phyloP scores from a whole-genome alignment of 345 rosid genomes.

The Acer campestre region DNA sequence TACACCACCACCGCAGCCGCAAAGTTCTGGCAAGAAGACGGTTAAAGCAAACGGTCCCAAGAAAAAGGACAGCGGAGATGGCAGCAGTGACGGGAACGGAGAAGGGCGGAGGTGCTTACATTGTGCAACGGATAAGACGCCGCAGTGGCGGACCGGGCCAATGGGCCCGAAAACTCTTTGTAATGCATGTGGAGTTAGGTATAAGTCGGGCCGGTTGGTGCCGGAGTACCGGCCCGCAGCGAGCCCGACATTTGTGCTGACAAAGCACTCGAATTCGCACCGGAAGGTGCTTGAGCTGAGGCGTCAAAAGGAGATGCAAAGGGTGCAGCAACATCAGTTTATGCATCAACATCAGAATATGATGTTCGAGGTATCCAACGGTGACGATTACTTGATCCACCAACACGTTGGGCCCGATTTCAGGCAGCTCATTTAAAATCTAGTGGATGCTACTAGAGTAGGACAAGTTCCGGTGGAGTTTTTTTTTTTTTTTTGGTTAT shows the following conservation, averaged over 20 bases:
- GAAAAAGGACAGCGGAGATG: conserved; percentile 44
- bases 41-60: conserved; percentile 25
- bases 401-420: conserved; percentile 84
- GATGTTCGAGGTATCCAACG: conserved; percentile 68
- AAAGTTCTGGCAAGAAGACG: conserved; percentile 35
- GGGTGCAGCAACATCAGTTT: conserved; percentile 49
- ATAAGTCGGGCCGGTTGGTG: conserved; percentile 74
- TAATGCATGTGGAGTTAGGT: conserved; percentile 88
- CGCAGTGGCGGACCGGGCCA: conserved; percentile 87
- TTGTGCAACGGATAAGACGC: conserved; percentile 79
- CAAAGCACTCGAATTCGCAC: conserved; percentile 77
- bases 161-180: conserved; percentile 87
- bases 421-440: conserved; percentile 65
- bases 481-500: not conserved
- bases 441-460: conserved; percentile 34
- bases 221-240: conserved; percentile 84
- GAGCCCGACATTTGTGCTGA: conserved; percentile 72
- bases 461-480: conserved; percentile 12
- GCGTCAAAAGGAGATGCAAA: conserved; percentile 47
- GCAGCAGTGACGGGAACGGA: conserved; percentile 19
- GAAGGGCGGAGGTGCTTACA: conserved; percentile 66
- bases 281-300: conserved; percentile 70
- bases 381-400: conserved; percentile 85
- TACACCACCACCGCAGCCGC: conserved; percentile 13
- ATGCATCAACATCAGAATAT: conserved; percentile 57